These are phyloP conservation scores for Quercus glauca DNA, from an alignment of 306 rosid genomes.

Conservation along the genomic window DNA sequence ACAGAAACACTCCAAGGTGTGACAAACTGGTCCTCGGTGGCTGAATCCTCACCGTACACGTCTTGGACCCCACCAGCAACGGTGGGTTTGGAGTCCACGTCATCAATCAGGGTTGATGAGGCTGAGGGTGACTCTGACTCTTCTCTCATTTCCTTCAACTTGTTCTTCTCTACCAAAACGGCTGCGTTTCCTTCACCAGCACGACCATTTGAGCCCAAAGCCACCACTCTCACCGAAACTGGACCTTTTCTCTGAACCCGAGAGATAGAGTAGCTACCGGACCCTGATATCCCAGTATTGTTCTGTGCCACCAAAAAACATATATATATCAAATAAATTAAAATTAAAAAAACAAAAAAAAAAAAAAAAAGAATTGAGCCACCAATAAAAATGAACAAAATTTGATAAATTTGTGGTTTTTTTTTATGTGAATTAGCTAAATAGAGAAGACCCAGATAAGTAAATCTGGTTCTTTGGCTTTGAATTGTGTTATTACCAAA, in stretches of 20 bases:
- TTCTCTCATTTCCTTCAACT: slow-evolving; percentile 37
- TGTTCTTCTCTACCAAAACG: slow-evolving; percentile 53
- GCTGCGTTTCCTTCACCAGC: slow-evolving; percentile 54
- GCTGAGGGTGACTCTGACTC: slow-evolving; percentile 10
- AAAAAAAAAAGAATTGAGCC: slow-evolving; percentile 3
- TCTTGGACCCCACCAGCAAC: slow-evolving; percentile 60
- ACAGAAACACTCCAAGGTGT: slow-evolving; percentile 92
- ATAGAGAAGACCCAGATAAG: slow-evolving; percentile 7
- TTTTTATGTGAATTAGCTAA: not conserved
- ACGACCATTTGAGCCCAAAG: slow-evolving; percentile 41
- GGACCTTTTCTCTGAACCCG: slow-evolving; percentile 37
- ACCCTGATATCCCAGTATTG: slow-evolving; percentile 41
- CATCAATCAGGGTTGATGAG: slow-evolving; percentile 33
- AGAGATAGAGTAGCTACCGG: slow-evolving; percentile 26
- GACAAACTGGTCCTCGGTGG: slow-evolving; percentile 69
- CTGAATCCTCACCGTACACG: slow-evolving; percentile 63
- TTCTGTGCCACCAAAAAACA: slow-evolving; percentile 25
- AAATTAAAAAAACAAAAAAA: not conserved
- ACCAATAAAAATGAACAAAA: not conserved
- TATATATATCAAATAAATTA: not conserved
- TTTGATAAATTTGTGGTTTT: not conserved
- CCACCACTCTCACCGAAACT: slow-evolving; percentile 42
- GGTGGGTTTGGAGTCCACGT: slow-evolving; percentile 33
- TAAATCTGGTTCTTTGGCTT: slow-evolving; percentile 4
- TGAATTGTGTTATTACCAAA: not conserved